A percentile compares a stretch with the other conserved stretches of the same genome.
These are phyloP conservation scores for Spiraea crenata DNA, from an alignment of 331 rosid genomes.

Conservation along the genomic window DNA sequence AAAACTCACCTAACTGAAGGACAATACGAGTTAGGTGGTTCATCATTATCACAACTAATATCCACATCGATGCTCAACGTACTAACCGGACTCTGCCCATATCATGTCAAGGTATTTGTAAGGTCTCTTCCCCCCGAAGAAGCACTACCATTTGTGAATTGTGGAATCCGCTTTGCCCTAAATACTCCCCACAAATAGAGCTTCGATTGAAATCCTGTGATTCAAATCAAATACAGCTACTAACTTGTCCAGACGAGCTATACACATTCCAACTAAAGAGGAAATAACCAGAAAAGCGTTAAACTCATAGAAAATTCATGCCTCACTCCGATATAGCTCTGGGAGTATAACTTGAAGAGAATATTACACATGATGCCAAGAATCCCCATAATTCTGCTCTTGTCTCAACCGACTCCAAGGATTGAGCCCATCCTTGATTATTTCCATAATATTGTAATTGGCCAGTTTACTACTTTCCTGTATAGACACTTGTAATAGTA, in stretches of 20 bases:
- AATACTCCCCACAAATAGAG: conserved; percentile 73
- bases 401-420: no score
- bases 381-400: no score
- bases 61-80: conserved; percentile 26
- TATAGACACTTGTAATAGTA: no score
- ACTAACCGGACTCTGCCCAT: conserved; percentile 20
- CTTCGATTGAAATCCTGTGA: conserved; percentile 58
- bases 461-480: no score
- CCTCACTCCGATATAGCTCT: conserved; percentile 43
- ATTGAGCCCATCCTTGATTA: no score
- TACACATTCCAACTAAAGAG: not conserved
- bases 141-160: conserved; percentile 13
- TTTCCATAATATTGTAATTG: no score
- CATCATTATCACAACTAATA: conserved; percentile 17
- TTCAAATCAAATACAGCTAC: conserved; percentile 15
- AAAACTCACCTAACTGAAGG: not conserved
- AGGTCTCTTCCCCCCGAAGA: conserved; percentile 18
- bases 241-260: not conserved
- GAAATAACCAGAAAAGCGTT: no score
- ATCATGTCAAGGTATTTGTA: conserved; percentile 14
- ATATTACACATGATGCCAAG: no score
- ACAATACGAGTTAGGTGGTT: not conserved
- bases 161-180: conserved; percentile 33
- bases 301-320: conserved; percentile 3
- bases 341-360: not conserved